Percentiles rank a stretch among this genome's conserved stretches.
Evolutionary conservation across 2,329 filamentous ascomycete genomes (phyloP).

Genomic region (Colletotrichum sp.): DNA sequence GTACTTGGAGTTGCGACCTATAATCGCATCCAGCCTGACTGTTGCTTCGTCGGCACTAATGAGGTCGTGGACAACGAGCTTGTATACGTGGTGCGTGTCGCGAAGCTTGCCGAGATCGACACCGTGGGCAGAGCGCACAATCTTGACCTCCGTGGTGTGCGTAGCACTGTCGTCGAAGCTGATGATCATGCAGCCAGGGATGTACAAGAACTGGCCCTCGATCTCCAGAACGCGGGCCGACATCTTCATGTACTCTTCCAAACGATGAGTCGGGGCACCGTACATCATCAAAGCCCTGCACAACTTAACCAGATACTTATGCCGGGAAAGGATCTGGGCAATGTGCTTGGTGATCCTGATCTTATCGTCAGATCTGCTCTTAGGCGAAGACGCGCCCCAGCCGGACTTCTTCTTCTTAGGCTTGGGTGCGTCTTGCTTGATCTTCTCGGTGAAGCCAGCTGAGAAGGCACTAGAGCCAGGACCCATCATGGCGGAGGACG

Average conservation of each 20-base stretch:
- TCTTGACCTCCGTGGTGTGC: conserved; percentile 81
- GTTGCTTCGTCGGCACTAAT: conserved; percentile 75
- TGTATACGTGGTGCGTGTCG: conserved; percentile 80
- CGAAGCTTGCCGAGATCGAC: conserved; percentile 76
- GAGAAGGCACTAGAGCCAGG: conserved; percentile 50
- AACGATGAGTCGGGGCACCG: conserved; percentile 86
- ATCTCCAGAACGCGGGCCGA: conserved; percentile 88
- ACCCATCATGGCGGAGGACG: conserved; percentile 56
- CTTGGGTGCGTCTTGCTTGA: conserved; percentile 41
- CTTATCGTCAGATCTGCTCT: conserved; percentile 29
- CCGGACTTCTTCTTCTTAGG: conserved; percentile 34
- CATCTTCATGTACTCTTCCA: conserved; percentile 93
- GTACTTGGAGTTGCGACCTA: conserved; percentile 50
- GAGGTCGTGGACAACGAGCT: conserved; percentile 81
- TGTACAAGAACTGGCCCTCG: conserved; percentile 86
- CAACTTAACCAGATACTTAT: conserved; percentile 83
- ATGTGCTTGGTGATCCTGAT: conserved; percentile 61
- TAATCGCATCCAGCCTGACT: conserved; percentile 61
- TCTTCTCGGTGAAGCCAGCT: conserved; percentile 48
- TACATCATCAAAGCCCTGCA: conserved; percentile 89
- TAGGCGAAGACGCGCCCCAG: conserved; percentile 10
- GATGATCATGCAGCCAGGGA: conserved; percentile 93
- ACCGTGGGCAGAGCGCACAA: conserved; percentile 71
- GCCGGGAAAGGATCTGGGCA: conserved; percentile 74
- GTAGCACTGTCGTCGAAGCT: conserved; percentile 80